phyloP scores from a whole-genome alignment of 2,329 filamentous ascomycete species.

The Pseudogymnoascus sp. region DNA sequence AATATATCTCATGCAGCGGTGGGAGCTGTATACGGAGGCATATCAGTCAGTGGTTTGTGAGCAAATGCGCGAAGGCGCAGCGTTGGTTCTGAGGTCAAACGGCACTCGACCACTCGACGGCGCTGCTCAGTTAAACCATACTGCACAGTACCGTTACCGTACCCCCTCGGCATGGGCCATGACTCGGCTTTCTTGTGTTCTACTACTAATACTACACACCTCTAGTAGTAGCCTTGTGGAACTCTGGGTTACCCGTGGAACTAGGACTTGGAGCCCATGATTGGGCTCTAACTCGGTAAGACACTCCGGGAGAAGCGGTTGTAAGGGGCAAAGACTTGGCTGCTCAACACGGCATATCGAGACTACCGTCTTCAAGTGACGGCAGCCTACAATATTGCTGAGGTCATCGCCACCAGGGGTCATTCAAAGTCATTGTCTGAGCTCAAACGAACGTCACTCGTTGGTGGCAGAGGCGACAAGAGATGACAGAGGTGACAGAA shows the following conservation, averaged over 20 bases:
- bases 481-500: background rate
- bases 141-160: background rate
- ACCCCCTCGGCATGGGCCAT: background rate
- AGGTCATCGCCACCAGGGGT: constrained; percentile 3
- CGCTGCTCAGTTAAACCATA: background rate
- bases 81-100: background rate
- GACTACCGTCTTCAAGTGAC: background rate
- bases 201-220: background rate
- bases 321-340: constrained; percentile 4
- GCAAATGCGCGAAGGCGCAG: background rate
- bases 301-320: constrained; percentile 7
- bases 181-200: background rate
- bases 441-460: background rate
- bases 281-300: constrained; percentile 2
- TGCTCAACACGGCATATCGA: constrained; percentile 5
- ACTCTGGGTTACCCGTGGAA: constrained; percentile 7
- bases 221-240: constrained; percentile 6
- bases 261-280: background rate
- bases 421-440: background rate
- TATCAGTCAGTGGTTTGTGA: background rate
- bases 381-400: background rate
- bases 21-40: background rate
- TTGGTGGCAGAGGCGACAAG: background rate
- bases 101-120: background rate
- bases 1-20: background rate